Base-by-base conservation (phyloP, 176 grass and related monocot genomes). In the Oryza glaberrima region DNA sequence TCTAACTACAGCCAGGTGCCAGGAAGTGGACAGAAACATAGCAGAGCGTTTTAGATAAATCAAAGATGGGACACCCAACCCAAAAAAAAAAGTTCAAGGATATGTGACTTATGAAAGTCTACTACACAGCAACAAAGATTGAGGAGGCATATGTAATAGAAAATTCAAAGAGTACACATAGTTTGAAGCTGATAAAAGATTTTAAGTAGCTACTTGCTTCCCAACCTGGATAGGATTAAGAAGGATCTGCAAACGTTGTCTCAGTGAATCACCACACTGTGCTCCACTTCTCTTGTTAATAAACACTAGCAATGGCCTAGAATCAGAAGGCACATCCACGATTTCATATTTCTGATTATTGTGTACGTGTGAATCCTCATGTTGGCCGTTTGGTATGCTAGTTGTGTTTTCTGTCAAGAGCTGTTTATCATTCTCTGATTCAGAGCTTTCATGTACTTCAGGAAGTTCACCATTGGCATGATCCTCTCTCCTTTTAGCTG, bases 241-340 rank as follows among this genome's bases (percentile, higher is more conserved):
- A 83, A 97, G 94, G 81, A 97, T 90, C 77, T 92, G 83, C 23
- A 97, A 68, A 72, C 90, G 92, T 36, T 85, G 90, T 81, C 88
- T 94, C 85, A 97, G 68, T 84, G 86, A 92, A 46, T 87, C 88
- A 19, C 94, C 94, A 26, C 80, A 79, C 80, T 97, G 94, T 7
- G 90, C 90, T 75, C 94, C 94, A 67, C 94, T 97, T 93, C 83
- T 94, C 88, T 97, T 97, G 90, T 97, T 97, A 68, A 97, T 80
- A 25, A 97, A 97, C 71, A 97, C 94, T 77, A 97, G 72, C 17
- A 97, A 83, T 16, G 94, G 94, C 79, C 94, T 90, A 46, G 80
- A 85, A 92, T 97, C 90, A 79, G 90, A 82, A 88, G 92, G 86
- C 34, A 92, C 72, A 2, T 89, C 90, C 51, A 81, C 73, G 75